Evolutionary conservation across 202 grass and related monocot species (phyloP), one percentile per base, ranked within the genome.

Genomic region (Carex arenaria): DNA sequence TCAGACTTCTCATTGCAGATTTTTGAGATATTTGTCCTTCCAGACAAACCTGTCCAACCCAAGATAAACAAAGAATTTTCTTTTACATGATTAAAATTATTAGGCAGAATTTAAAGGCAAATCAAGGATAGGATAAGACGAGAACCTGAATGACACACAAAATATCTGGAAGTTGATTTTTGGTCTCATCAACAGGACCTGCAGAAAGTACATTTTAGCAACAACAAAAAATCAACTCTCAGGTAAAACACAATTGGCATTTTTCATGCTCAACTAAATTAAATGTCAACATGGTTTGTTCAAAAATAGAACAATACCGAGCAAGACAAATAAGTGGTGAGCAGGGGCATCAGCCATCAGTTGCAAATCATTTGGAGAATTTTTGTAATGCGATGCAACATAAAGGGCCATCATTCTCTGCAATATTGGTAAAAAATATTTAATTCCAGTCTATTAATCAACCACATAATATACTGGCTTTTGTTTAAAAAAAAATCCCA

Each of bases 321-420:
- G 95, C 89, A 98, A 90, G 69, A 98, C 93, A 86, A 98, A 98
- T 38, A 98, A 80, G 84, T 92, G 95, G 84, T 98, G 95, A 22
- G 95, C 93, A 30, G 95, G 93, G 18, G 95, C 95, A 90, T 98
- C 95, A 40, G 95, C 93, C 95, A 98, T 98, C 87, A 98, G 77
- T 89, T 98, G 95, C 81, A 98, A 88, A 80, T 98, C 95, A 98
- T 95, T 95, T 28, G 95, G 95, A 65, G 95, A 98, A 88, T 95
- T 98, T 90, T 98, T 98, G 80, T 98, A 98, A 64, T 98, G 95
- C 64, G 95, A 98, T 84, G 95, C 93, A 87, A 98, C 91, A 89
- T 98, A 98, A 86, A 98, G 92, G 78, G 95, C 84, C 95, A 98
- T 98, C 95, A 98, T 98, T 65, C 95, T 83, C 95, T 98, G 89